Conservation (phyloP, 768 basidiomycete species). For the Kwoniella sp. region DNA sequence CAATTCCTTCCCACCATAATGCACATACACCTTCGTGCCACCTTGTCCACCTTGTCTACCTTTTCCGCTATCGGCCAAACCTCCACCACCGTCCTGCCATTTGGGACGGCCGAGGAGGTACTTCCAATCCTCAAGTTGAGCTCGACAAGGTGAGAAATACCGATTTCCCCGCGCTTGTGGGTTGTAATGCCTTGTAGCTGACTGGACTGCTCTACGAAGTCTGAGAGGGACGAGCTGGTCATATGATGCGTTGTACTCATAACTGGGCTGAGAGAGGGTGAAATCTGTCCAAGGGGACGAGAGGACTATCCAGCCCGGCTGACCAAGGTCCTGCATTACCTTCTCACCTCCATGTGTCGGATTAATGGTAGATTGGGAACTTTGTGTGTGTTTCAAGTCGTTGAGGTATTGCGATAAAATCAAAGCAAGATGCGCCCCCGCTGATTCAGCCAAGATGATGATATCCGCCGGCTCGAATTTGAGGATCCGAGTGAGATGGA, state of each 20-base stretch:
- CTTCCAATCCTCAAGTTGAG: conserved; percentile 19
- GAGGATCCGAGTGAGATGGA: conserved; percentile 64
- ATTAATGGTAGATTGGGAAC: too few relatives aligned
- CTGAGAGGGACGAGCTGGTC: conserved; percentile 24
- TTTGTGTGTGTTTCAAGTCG: too few relatives aligned
- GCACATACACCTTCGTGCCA: conserved; percentile 38
- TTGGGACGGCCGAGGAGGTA: too few relatives aligned
- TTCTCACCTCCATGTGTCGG: too few relatives aligned
- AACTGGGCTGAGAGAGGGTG: conserved; percentile 24
- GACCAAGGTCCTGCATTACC: conserved; percentile 11
- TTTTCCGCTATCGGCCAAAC: background rate
- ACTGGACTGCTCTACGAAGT: conserved; percentile 11
- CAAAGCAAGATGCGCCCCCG: conserved; percentile 70
- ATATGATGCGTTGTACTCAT: conserved; percentile 14
- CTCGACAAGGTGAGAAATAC: conserved; percentile 38
- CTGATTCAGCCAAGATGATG: conserved; percentile 72
- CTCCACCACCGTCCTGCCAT: too few relatives aligned
- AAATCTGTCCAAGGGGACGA: conserved; percentile 44
- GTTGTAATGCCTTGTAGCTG: conserved; percentile 25
- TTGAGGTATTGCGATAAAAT: conserved; percentile 50
- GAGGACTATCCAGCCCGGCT: conserved; percentile 32
- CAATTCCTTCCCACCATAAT: conserved; percentile 42
- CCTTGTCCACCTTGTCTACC: background rate
- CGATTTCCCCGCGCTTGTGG: background rate
- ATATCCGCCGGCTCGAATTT: conserved; percentile 67